Base-by-base conservation (phyloP, 192 early-diverging fungal genomes). In the Backusella australiensis region DNA sequence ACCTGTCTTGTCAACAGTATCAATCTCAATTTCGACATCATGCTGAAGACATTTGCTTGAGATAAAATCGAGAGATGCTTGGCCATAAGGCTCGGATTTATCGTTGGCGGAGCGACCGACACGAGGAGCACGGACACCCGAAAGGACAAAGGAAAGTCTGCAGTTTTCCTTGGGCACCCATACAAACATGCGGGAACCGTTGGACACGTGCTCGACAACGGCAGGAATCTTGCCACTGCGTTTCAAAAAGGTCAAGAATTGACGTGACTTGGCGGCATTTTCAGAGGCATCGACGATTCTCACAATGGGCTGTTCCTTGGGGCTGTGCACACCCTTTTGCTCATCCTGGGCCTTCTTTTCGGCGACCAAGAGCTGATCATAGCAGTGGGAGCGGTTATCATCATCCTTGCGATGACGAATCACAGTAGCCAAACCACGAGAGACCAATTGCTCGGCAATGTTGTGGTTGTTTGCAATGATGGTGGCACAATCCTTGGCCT, bases 21-120 rank as follows among this genome's bases (percentile, higher is more conserved):
- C 98, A 35, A 98, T 85, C 70, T 93, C 91, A 56, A 97, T 85
- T 77, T 99, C 95, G 11, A 96, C 94, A 79, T 99, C 96, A 69
- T 96, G 94, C 85, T 99, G 98, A 75, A 98, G 87, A 75, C 85
- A 83, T 38, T 81, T 80, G 41, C 85, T 85, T 42, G 80, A 85
- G 4, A 91, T 86, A 81, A 91, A 91, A 6, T 88, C 90, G 35
- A 94, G 80, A 1, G 96, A 94, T 82, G 97, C 98, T 12, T 81
- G 85, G 41, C 93, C 98, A 80, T 91, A 94, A 2, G 96, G 94
- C 78, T 99, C 98, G 17, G 91, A 80, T 53, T 91, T 92, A 67
- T 95, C 93, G 36, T 77, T 77, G 39, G 90, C 77, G 67, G 77
- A 83, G 65, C 91, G 91, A 35, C 91, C 95, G 11, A 91, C 88